Conservation (phyloP, 768 basidiomycete species). For the Tephrocybe sp. region DNA sequence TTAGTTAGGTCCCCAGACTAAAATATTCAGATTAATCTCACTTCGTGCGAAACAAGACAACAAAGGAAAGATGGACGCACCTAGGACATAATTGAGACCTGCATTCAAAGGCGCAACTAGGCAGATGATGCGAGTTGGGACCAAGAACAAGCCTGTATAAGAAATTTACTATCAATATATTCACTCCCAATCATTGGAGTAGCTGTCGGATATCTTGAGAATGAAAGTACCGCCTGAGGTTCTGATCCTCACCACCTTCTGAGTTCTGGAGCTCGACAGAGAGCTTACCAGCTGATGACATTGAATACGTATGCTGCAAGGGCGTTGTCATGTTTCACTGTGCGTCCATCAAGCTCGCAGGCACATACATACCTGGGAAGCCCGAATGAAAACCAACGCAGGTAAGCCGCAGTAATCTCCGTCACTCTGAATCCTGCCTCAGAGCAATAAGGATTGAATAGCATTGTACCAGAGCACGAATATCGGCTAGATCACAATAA, state of each 20-base stretch:
- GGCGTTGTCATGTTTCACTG: no score
- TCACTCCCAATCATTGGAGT: slow-evolving; percentile 76
- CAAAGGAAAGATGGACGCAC: background rate
- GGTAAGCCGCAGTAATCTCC: slow-evolving; percentile 67
- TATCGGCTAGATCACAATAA: slow-evolving; percentile 55
- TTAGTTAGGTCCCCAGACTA: no score
- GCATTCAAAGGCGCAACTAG: slow-evolving; percentile 87
- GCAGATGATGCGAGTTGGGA: no score
- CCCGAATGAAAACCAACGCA: slow-evolving; percentile 72
- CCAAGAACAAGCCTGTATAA: no score
- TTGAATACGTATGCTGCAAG: no score
- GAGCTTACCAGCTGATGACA: no score
- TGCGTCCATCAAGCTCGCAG: slow-evolving; percentile 44
- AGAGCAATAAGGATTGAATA: slow-evolving; percentile 74
- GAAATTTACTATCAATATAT: no score
- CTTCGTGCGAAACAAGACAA: background rate
- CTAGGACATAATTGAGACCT: slow-evolving; percentile 74
- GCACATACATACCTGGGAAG: slow-evolving; percentile 54
- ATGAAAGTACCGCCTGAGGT: no score
- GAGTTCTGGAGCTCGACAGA: no score
- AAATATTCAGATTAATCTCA: no score
- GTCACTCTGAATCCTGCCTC: slow-evolving; percentile 82
- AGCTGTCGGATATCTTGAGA: slow-evolving; percentile 79
- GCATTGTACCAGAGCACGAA: slow-evolving; percentile 77
- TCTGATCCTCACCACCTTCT: no score